phyloP scores from a whole-genome alignment of 2,329 filamentous ascomycete genomes.

The Talaromyces islandicus region DNA sequence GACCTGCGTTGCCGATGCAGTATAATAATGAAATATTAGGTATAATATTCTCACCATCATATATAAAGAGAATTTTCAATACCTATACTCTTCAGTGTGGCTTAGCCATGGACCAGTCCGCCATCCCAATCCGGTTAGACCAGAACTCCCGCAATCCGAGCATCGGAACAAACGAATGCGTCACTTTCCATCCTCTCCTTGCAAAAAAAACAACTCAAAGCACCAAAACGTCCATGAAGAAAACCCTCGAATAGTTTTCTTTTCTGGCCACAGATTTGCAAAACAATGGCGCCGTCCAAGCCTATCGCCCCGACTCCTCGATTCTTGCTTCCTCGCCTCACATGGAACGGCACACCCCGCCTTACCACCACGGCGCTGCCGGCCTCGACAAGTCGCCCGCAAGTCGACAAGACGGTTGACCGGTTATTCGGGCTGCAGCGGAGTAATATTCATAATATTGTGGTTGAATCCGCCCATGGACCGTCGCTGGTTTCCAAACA shows the following conservation, averaged over 20 bases:
- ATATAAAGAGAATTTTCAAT: too few species aligned
- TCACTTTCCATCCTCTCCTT: background rate
- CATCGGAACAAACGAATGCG: background rate
- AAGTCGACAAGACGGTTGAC: constrained; percentile 11
- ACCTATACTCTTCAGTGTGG: too few species aligned
- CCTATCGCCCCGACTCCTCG: constrained; percentile 38
- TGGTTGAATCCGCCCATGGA: constrained; percentile 2
- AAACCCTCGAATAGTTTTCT: background rate
- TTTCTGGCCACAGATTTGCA: background rate
- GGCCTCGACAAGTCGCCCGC: constrained; percentile 15
- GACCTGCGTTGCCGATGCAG: too few species aligned
- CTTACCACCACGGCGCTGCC: constrained; percentile 24
- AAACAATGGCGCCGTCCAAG: constrained; percentile 37
- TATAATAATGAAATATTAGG: background rate
- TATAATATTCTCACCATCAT: background rate
- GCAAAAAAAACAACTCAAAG: background rate
- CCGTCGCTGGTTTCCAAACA: background rate
- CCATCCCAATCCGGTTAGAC: background rate
- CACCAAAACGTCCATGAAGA: background rate
- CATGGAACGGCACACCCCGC: constrained; percentile 33
- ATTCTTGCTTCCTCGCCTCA: constrained; percentile 36
- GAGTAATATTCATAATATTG: constrained; percentile 16
- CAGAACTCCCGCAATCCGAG: background rate
- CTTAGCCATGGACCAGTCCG: background rate
- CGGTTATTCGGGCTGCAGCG: constrained; percentile 15